Conservation (phyloP, 2,329 filamentous ascomycete genomes). For the Cladosporium velox region DNA sequence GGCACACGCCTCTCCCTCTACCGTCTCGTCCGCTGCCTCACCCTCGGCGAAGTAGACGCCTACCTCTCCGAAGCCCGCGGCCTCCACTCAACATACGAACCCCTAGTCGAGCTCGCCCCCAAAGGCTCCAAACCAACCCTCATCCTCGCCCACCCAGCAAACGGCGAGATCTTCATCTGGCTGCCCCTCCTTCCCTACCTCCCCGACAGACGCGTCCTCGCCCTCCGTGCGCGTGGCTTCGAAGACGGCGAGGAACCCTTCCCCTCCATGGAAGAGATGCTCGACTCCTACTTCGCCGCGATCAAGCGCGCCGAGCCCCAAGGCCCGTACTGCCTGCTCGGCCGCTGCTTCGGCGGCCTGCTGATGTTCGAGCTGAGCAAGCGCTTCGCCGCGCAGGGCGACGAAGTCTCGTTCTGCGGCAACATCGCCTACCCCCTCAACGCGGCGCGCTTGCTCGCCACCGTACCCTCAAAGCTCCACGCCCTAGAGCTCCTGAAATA, state of each 20-base stretch:
- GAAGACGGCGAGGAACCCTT: conserved; percentile 45
- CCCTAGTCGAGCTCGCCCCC: conserved; percentile 18
- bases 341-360: conserved; percentile 55
- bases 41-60: conserved; percentile 13
- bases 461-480: background rate
- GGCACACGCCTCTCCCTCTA: background rate
- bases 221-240: conserved; percentile 49
- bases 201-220: conserved; percentile 49
- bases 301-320: conserved; percentile 49
- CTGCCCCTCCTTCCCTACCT: conserved; percentile 43
- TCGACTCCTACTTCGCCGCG: conserved; percentile 44
- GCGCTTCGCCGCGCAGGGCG: conserved; percentile 39
- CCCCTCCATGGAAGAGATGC: conserved; percentile 42
- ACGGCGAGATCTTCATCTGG: conserved; percentile 45
- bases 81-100: conserved; percentile 25
- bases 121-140: conserved; percentile 31
- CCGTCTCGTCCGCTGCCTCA: conserved; percentile 2
- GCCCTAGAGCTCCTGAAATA: background rate
- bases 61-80: conserved; percentile 36
- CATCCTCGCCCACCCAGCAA: conserved; percentile 43
- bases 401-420: conserved; percentile 1
- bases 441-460: background rate
- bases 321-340: conserved; percentile 56
- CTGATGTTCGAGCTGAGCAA: conserved; percentile 56
- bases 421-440: background rate